Conservation (phyloP, 148 eudicot species). For the Rhododendron molle region DNA sequence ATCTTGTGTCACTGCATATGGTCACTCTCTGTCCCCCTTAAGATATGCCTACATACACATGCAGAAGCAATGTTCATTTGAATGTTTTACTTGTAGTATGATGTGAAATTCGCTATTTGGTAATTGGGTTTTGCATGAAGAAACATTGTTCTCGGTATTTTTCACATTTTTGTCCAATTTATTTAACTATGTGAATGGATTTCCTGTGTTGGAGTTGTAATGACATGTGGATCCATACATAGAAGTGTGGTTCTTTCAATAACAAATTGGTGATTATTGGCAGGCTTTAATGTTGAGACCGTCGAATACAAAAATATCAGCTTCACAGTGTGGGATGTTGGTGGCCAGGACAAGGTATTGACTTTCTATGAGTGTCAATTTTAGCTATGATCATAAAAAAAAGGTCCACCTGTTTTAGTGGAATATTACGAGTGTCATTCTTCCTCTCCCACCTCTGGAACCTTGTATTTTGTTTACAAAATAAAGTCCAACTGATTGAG, state of each 20-base stretch:
- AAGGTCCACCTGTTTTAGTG: neutral
- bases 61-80: neutral
- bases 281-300: conserved; percentile 69
- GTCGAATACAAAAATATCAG: conserved; percentile 74
- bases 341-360: conserved; percentile 70
- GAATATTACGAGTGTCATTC: neutral
- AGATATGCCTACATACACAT: neutral
- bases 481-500: neutral
- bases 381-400: too few relatives aligned
- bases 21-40: neutral
- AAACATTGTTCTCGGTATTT: neutral
- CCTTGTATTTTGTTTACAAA: neutral
- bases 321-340: conserved; percentile 81
- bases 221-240: neutral
- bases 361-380: neutral
- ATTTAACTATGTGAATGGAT: neutral
- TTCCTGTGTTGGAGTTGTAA: neutral
- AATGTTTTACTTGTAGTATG: neutral
- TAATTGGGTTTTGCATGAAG: neutral
- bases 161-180: neutral
- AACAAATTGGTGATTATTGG: neutral
- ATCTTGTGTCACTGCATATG: neutral
- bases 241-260: neutral
- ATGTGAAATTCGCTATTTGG: neutral
- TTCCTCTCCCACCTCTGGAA: neutral